These are phyloP conservation scores for Ceratocystis lukuohia DNA, from an alignment of 2,329 filamentous ascomycete genomes.

Conservation along the genomic window DNA sequence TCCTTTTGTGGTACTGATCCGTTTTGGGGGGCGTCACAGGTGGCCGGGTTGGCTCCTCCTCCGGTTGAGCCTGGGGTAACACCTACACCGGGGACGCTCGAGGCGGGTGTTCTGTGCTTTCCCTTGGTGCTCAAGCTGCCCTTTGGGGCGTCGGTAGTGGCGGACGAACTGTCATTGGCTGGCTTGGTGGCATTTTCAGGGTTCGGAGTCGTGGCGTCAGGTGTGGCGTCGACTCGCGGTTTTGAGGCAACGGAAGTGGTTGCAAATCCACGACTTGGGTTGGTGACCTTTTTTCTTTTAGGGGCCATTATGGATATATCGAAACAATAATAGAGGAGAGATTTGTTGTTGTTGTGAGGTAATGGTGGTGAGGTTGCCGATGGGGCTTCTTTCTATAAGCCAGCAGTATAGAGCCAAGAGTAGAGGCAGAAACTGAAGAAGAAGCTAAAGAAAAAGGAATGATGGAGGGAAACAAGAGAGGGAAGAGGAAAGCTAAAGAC, in stretches of 20 bases:
- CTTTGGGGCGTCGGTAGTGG: conserved; percentile 17
- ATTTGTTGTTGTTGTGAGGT: neutral
- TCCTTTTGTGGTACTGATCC: conserved; percentile 27
- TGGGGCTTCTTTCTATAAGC: neutral
- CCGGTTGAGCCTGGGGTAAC: neutral
- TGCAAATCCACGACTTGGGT: conserved; percentile 83
- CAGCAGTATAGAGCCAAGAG: neutral
- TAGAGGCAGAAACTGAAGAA: neutral
- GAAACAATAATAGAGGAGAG: neutral
- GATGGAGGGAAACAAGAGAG: neutral
- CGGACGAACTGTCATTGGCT: conserved; percentile 15
- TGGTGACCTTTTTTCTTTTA: conserved; percentile 86
- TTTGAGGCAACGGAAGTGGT: conserved; percentile 88
- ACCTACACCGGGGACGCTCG: neutral
- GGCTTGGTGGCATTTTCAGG: conserved; percentile 6
- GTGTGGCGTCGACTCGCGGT: conserved; percentile 47
- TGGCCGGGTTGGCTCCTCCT: neutral
- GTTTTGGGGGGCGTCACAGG: neutral
- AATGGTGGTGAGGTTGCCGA: neutral
- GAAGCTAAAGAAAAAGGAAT: neutral
- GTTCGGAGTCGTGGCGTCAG: conserved; percentile 24
- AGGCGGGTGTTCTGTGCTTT: neutral
- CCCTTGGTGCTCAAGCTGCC: conserved; percentile 20
- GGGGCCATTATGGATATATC: conserved; percentile 43
- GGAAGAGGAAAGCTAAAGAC: neutral